Conservation (phyloP, 164 flowering plant genomes). For the Aristolochia californica region DNA sequence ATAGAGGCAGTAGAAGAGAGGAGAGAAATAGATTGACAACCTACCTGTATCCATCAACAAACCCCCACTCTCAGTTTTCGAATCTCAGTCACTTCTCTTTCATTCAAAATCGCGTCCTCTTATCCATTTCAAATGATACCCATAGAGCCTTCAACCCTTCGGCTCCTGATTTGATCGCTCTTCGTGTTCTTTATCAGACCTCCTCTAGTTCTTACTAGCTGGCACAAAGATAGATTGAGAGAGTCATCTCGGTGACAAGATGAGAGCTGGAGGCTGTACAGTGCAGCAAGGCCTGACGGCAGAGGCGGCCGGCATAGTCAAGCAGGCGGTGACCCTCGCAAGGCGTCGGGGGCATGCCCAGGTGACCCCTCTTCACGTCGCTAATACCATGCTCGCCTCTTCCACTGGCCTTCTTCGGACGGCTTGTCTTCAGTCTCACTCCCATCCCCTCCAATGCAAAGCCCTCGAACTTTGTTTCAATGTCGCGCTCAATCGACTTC, state of each 20-base stretch:
- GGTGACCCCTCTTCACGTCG: slow-evolving; percentile 95
- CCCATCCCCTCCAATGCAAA: slow-evolving; percentile 90
- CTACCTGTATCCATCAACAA: not conserved
- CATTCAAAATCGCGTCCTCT: too few species aligned
- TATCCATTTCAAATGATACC: too few species aligned
- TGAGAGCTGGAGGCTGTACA: slow-evolving; percentile 84
- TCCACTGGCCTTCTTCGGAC: slow-evolving; percentile 56
- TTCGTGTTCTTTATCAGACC: not conserved
- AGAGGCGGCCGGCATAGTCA: slow-evolving; percentile 68
- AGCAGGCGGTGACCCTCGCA: slow-evolving; percentile 72
- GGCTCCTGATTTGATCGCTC: too few species aligned
- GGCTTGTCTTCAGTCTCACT: slow-evolving; percentile 82
- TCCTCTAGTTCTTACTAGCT: slow-evolving; percentile 3
- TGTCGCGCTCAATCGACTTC: slow-evolving; percentile 94
- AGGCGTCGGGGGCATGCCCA: slow-evolving; percentile 85
- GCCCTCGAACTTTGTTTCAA: slow-evolving; percentile 98
- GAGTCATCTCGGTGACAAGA: too few species aligned
- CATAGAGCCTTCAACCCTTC: too few species aligned
- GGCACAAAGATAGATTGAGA: slow-evolving; percentile 1
- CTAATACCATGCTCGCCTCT: slow-evolving; percentile 78
- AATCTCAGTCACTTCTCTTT: too few species aligned
- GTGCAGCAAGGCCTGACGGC: slow-evolving; percentile 76
- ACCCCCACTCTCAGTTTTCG: not conserved
- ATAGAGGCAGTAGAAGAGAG: not conserved
- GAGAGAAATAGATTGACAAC: slow-evolving; percentile 6